A percentile compares a stretch with the other conserved stretches of the same genome.
phyloP scores from a whole-genome alignment of 345 rosid species.

The Citrus trifoliata region DNA sequence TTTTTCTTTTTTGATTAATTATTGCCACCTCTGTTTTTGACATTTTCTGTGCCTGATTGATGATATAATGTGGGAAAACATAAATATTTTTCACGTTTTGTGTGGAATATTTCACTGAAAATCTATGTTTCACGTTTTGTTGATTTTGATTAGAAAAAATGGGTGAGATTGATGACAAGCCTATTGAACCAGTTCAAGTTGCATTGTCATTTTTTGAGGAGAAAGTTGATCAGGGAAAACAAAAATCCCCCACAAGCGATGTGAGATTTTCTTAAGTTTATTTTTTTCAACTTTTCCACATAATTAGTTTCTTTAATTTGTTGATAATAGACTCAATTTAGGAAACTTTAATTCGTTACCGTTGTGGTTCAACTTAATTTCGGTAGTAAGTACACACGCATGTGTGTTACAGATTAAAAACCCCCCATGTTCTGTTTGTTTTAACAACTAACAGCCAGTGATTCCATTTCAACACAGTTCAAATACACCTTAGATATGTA shows the following conservation, averaged over 20 bases:
- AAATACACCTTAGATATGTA: neutral
- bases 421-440: no score
- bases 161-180: slow-evolving; percentile 56
- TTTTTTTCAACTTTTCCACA: neutral
- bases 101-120: neutral
- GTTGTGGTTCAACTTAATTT: no score
- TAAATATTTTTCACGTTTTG: neutral
- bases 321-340: no score
- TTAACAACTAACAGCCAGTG: no score
- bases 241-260: slow-evolving; percentile 17
- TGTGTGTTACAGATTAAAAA: no score
- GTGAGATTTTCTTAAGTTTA: slow-evolving; percentile 14
- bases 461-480: neutral
- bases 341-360: no score
- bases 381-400: no score
- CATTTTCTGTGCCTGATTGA: neutral
- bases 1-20: neutral
- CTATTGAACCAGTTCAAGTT: slow-evolving; percentile 51
- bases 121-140: neutral
- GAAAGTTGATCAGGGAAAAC: slow-evolving; percentile 28
- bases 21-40: neutral
- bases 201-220: slow-evolving; percentile 40
- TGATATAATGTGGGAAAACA: neutral
- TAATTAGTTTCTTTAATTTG: no score
- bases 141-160: slow-evolving; percentile 4